Conservation (phyloP, 2,329 filamentous ascomycete genomes). For the Fragosphaeria purpurea region DNA sequence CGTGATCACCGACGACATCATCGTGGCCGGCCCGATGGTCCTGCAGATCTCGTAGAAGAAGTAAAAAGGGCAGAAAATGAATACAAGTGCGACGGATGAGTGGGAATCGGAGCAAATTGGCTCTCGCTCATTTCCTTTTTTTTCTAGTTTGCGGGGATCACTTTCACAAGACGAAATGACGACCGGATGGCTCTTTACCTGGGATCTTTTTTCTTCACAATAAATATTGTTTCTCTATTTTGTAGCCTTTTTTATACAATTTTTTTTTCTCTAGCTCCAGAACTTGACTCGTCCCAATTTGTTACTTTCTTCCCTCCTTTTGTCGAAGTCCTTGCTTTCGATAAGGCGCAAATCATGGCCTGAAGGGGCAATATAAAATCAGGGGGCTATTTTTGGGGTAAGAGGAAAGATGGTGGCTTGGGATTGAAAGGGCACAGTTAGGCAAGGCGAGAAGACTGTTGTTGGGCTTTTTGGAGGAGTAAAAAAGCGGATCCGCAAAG, state of each 20-base stretch:
- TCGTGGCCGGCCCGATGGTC: constrained; percentile 55
- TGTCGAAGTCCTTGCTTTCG: too few species aligned
- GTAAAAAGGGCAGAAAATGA: constrained; percentile 7
- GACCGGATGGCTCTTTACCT: not conserved
- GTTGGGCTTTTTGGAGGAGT: too few species aligned
- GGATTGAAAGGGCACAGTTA: too few species aligned
- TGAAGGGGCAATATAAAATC: too few species aligned
- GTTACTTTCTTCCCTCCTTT: too few species aligned
- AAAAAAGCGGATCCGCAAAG: too few species aligned
- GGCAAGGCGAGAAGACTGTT: too few species aligned
- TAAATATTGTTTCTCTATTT: not conserved
- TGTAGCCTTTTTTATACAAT: not conserved
- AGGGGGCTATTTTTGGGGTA: too few species aligned
- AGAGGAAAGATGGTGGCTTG: too few species aligned
- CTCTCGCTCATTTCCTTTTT: not conserved
- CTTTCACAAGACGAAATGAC: constrained; percentile 3
- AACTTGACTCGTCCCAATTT: not conserved
- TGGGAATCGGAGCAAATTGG: too few species aligned
- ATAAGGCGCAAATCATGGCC: too few species aligned
- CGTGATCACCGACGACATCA: constrained; percentile 49
- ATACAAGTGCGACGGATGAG: not conserved
- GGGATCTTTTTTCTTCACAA: not conserved
- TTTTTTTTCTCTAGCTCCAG: not conserved
- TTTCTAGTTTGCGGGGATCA: not conserved
- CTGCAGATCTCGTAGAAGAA: constrained; percentile 35